Conservation (phyloP, 371 early-diverging fungal species). For the Coemansia sp. region DNA sequence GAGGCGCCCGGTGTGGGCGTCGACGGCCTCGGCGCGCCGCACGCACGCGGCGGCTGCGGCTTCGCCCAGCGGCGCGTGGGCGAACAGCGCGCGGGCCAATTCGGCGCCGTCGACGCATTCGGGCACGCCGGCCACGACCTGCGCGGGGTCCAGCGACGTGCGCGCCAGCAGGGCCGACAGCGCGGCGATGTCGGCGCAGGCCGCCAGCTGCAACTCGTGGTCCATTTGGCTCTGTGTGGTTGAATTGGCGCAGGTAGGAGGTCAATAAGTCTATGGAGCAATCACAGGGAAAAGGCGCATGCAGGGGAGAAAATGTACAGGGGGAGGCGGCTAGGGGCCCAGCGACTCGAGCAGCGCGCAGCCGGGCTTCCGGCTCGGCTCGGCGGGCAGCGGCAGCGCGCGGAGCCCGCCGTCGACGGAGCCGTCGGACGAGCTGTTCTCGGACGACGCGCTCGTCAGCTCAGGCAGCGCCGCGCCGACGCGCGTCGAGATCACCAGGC, state of each 20-base stretch:
- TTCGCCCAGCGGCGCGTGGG: background rate
- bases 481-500: constrained; percentile 1
- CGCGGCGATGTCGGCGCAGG: constrained; percentile 5
- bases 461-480: background rate
- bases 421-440: constrained; percentile 26
- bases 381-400: no score
- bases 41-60: constrained; percentile 1
- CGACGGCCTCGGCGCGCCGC: constrained; percentile 26
- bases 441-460: constrained; percentile 26
- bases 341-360: constrained; percentile 7
- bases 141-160: background rate
- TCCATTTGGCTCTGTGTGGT: no score
- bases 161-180: background rate
- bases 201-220: constrained; percentile 14
- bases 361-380: background rate
- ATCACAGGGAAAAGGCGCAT: background rate
- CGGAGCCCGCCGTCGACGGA: background rate
- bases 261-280: background rate
- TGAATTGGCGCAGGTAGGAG: no score
- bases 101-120: constrained; percentile 15
- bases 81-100: constrained; percentile 7
- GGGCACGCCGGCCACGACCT: constrained; percentile 14
- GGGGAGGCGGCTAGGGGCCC: constrained; percentile 5
- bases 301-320: background rate
- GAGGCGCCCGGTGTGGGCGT: constrained; percentile 32